Conservation (phyloP, 2,329 filamentous ascomycete species). For the Aspergillus oerlinghausenensis region DNA sequence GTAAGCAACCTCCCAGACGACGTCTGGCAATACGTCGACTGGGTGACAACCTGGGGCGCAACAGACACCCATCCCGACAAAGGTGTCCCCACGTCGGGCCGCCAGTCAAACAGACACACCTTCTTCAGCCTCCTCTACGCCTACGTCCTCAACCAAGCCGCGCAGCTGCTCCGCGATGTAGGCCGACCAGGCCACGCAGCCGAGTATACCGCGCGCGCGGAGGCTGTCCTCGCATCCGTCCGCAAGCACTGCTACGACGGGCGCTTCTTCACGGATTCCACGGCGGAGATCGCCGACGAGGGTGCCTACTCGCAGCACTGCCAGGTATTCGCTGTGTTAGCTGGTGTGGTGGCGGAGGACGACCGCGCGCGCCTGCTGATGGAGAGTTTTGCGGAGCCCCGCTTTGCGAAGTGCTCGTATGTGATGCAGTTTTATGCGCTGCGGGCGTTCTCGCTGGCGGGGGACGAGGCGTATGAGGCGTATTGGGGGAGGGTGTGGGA, state of each 20-base stretch:
- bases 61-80: slow-evolving; percentile 30
- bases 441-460: slow-evolving; percentile 32
- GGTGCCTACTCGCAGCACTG: slow-evolving; percentile 25
- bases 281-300: slow-evolving; percentile 22
- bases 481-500: slow-evolving; percentile 29
- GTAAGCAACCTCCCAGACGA: slow-evolving; percentile 20
- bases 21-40: slow-evolving; percentile 34
- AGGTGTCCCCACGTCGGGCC: slow-evolving; percentile 38
- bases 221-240: slow-evolving; percentile 17
- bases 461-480: slow-evolving; percentile 29
- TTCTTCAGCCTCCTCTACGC: slow-evolving; percentile 41
- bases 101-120: slow-evolving; percentile 35
- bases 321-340: slow-evolving; percentile 28
- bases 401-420: slow-evolving; percentile 34
- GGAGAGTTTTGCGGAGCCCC: slow-evolving; percentile 21
- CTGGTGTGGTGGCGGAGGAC: slow-evolving; percentile 13
- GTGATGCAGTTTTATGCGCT: slow-evolving; percentile 42
- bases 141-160: slow-evolving; percentile 31
- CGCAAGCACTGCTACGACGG: slow-evolving; percentile 27
- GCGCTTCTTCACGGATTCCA: slow-evolving; percentile 30
- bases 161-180: slow-evolving; percentile 27
- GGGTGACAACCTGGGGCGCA: slow-evolving; percentile 29
- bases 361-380: slow-evolving; percentile 22
- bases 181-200: slow-evolving; percentile 28
- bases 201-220: slow-evolving; percentile 23